A percentile compares a stretch with the other conserved stretches of the same genome.
These are phyloP conservation scores for Sonneratia caseolaris DNA, from an alignment of 345 rosid genomes.

Conservation along the genomic window DNA sequence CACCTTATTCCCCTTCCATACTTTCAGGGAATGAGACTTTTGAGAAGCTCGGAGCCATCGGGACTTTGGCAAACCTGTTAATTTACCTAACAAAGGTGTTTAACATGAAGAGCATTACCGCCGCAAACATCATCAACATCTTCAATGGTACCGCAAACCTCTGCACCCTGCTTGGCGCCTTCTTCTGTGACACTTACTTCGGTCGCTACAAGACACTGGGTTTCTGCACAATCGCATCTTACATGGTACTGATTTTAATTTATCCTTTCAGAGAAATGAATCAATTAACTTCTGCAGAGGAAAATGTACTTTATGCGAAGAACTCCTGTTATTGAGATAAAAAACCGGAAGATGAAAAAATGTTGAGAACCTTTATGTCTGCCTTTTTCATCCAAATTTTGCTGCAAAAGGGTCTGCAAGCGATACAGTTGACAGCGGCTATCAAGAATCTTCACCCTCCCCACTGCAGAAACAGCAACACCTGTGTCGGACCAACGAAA, in stretches of 20 bases:
- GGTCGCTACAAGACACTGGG: constrained; percentile 72
- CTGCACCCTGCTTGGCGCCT: constrained; percentile 67
- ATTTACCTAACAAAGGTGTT: constrained; percentile 67
- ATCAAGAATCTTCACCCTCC: constrained; percentile 44
- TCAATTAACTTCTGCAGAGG: background rate
- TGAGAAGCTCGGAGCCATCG: constrained; percentile 85
- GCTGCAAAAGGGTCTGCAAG: constrained; percentile 41
- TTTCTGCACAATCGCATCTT: constrained; percentile 52
- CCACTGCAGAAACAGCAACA: constrained; percentile 20
- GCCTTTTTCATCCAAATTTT: background rate
- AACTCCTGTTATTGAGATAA: background rate
- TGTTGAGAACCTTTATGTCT: background rate
- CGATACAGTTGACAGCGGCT: constrained; percentile 55
- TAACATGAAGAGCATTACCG: constrained; percentile 54
- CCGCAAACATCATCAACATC: constrained; percentile 59
- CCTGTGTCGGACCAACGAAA: constrained; percentile 41
- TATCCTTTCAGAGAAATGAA: background rate
- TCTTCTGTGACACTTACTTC: constrained; percentile 69
- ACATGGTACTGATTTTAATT: constrained; percentile 32
- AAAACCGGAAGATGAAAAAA: background rate
- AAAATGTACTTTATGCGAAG: background rate
- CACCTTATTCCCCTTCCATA: too few relatives aligned
- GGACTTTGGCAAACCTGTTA: constrained; percentile 66
- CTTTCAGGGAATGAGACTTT: constrained; percentile 65
- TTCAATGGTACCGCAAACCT: constrained; percentile 69